Evolutionary conservation across 306 rosid species (phyloP).

Genomic region (Cotoneaster glaucophyllus): DNA sequence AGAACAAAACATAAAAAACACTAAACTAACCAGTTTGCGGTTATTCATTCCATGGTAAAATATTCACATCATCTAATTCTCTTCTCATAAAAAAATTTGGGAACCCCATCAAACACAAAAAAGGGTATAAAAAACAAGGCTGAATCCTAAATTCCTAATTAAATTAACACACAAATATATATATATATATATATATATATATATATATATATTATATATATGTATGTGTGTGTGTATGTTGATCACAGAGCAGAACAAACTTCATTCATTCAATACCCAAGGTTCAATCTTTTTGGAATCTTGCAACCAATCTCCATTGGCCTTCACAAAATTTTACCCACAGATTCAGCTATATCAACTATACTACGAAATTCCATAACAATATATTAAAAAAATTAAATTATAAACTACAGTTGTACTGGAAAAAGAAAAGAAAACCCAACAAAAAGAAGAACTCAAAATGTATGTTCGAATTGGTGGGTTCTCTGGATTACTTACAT

Average conservation of each 20-base stretch:
- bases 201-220: fast-evolving
- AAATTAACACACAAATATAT: background rate
- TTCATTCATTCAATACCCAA: background rate
- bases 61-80: background rate
- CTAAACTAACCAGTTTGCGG: background rate
- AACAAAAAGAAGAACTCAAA: background rate
- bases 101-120: background rate
- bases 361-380: background rate
- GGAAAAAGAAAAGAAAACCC: background rate
- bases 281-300: slow-evolving; percentile 42
- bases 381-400: background rate
- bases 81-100: background rate
- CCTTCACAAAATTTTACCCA: slow-evolving; percentile 30
- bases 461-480: background rate
- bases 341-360: slow-evolving; percentile 11
- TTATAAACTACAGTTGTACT: background rate
- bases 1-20: background rate
- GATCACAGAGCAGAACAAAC: background rate
- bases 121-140: background rate
- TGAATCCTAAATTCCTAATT: background rate
- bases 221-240: no score
- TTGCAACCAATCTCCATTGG: slow-evolving; percentile 62
- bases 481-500: background rate
- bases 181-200: no score
- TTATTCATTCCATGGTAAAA: background rate